Conservation (phyloP, 2,329 filamentous ascomycete species). For the Diaporthe velutina region DNA sequence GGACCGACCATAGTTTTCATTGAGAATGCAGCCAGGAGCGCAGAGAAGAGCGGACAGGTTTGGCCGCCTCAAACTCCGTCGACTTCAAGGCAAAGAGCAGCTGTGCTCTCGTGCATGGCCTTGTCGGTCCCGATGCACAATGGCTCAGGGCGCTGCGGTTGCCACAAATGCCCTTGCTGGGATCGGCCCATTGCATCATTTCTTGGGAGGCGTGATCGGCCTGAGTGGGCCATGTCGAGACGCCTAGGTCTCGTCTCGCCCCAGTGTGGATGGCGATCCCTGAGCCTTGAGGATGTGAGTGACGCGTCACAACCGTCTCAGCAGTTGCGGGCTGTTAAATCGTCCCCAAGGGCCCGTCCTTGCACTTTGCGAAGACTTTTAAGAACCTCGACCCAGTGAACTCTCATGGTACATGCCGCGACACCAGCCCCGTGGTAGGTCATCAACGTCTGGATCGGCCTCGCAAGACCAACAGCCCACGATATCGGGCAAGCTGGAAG, state of each 20-base stretch:
- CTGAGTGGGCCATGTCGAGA: conserved; percentile 80
- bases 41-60: conserved; percentile 71
- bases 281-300: conserved; percentile 76
- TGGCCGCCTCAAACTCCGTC: conserved; percentile 80
- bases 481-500: conserved; percentile 34
- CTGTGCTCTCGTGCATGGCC: conserved; percentile 59
- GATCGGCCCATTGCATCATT: conserved; percentile 78
- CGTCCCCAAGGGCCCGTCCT: conserved; percentile 82
- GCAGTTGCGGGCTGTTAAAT: conserved; percentile 79
- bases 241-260: conserved; percentile 86
- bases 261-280: conserved; percentile 83
- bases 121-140: conserved; percentile 71
- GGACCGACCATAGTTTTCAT: conserved; percentile 81
- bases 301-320: conserved; percentile 79
- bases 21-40: conserved; percentile 64
- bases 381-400: conserved; percentile 68
- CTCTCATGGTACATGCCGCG: conserved; percentile 17
- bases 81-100: conserved; percentile 59
- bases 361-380: conserved; percentile 84
- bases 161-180: conserved; percentile 68
- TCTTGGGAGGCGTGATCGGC: conserved; percentile 84
- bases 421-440: conserved; percentile 37
- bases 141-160: conserved; percentile 48
- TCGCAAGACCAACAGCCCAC: conserved; percentile 65
- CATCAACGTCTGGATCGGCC: conserved; percentile 66